A percentile compares a stretch with the other conserved stretches of the same genome.
Evolutionary conservation across 192 early-diverging fungal species (phyloP).

Genomic region (Backusella parvicylindrica): DNA sequence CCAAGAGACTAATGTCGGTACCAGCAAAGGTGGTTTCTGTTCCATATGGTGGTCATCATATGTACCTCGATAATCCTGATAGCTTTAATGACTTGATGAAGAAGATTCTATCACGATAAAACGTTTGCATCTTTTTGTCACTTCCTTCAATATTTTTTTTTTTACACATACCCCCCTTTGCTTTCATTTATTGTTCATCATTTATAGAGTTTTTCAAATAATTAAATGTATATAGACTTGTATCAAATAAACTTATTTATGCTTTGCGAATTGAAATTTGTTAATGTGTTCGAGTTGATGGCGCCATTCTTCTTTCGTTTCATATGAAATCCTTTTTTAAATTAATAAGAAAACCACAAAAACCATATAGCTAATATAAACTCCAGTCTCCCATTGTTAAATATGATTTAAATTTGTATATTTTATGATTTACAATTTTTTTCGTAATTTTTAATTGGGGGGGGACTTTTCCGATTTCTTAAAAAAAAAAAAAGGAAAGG

Average conservation of each 20-base stretch:
- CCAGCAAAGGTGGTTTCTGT: slow-evolving; percentile 46
- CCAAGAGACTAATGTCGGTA: slow-evolving; percentile 53
- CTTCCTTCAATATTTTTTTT: background rate
- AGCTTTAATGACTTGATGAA: slow-evolving; percentile 55
- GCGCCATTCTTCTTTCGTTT: too few species aligned
- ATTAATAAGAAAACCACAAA: too few species aligned
- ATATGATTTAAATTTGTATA: background rate
- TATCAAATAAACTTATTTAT: background rate
- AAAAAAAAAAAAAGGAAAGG: background rate
- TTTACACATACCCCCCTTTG: background rate
- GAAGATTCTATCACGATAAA: background rate
- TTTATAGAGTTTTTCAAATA: background rate
- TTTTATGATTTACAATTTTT: background rate
- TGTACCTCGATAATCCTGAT: slow-evolving; percentile 82
- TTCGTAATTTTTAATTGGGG: background rate
- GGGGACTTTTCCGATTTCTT: background rate
- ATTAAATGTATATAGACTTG: background rate
- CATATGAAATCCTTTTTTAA: too few species aligned
- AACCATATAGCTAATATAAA: too few species aligned
- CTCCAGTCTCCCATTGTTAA: background rate
- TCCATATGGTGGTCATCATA: slow-evolving; percentile 65
- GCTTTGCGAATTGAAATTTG: background rate
- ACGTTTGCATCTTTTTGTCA: background rate
- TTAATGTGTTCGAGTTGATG: background rate
- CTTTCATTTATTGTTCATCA: background rate